These are phyloP conservation scores for Backusella mclennaniae DNA, from an alignment of 192 early-diverging fungal genomes.

Conservation along the genomic window DNA sequence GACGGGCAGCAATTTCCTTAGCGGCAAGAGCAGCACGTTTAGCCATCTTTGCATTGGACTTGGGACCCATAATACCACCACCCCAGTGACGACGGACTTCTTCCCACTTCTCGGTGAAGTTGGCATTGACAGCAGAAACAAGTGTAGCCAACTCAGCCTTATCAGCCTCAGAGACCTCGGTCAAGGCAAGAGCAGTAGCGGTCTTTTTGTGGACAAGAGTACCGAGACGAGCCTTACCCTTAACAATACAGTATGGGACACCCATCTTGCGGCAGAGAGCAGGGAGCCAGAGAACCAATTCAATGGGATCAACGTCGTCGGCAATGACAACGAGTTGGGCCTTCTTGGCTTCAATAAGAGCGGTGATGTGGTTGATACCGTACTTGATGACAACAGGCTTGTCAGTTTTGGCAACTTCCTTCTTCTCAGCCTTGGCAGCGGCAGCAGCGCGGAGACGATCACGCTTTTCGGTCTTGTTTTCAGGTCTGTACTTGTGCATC, in stretches of 20 bases:
- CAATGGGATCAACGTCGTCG: constrained; percentile 99
- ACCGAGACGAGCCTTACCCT: constrained; percentile 98
- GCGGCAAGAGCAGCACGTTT: constrained; percentile 67
- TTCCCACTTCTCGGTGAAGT: constrained; percentile 95
- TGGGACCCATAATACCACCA: constrained; percentile 96
- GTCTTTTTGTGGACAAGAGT: constrained; percentile 99
- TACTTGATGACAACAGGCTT: constrained; percentile 98
- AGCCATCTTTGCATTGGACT: constrained; percentile 81
- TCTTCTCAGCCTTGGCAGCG: constrained; percentile 84
- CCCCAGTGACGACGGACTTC: constrained; percentile 92
- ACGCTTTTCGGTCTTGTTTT: constrained; percentile 96
- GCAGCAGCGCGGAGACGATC: constrained; percentile 86
- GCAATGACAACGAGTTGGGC: constrained; percentile 98
- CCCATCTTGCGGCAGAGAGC: constrained; percentile 99
- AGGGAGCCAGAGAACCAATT: constrained; percentile 98
- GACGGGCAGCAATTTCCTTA: constrained; percentile 42
- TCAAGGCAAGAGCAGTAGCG: constrained; percentile 93
- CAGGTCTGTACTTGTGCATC: constrained; percentile 98
- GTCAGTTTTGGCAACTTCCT: constrained; percentile 77
- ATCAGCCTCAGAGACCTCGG: constrained; percentile 93
- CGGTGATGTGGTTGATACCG: constrained; percentile 99
- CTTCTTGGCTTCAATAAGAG: constrained; percentile 98
- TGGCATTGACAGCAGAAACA: constrained; percentile 88
- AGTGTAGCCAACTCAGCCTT: constrained; percentile 87
- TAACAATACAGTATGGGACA: constrained; percentile 99